Evolutionary conservation across 352 stramenopile species (phyloP), one percentile per base, ranked within the genome.

Genomic region (Phytophthora crassamura): DNA sequence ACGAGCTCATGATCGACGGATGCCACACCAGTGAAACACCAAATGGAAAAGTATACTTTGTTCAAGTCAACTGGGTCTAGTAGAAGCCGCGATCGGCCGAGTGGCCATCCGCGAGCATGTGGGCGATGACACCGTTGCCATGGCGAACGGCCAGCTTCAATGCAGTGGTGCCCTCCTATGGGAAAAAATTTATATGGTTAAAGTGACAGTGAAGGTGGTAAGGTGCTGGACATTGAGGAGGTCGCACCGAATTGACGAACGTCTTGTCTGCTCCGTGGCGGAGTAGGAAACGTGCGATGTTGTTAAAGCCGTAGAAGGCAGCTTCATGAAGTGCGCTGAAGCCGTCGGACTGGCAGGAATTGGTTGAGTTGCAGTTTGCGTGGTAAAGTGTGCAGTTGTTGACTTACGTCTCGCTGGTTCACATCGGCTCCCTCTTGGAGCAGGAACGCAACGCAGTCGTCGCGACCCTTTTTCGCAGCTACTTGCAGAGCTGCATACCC

Each of bases 241-340:
- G 20, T 35, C 59, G 36, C 64, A 90, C 83, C 50, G 72, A 77
- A 33, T 72, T 87, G 22, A 86, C 58, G 33, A 89, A 77, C 6
- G 51, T 64, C 58, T 92, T 92, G 77, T 88, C 69, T 30, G 80
- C 78, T 10, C 75, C 79, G 42, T 64, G 66, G 14, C 74, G 70
- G 41, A 92, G 61, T 22, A 92, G 61, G 9, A 90, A 61, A 5
- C 83, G 70, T 39, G 75, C 81, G 25, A 92, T 77, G 41, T 92
- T 77, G 55, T 89, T 75, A 59, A 85, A 61, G 7, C 83, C 83
- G 3, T 57, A 68, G 28, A 92, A 83, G n/a, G 83, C 81, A 11
- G 81, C 81, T 61, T 92, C 83, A 20, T 92, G 83, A 10, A 92
- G 63, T 25, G 83, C 75, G 41, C 75, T 89, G 52, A 89, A 90